Percentiles rank a stretch among this genome's conserved stretches.
These are phyloP conservation scores for Fonsecaea nubica DNA, from an alignment of 2,329 filamentous ascomycete genomes.

Conservation along the genomic window DNA sequence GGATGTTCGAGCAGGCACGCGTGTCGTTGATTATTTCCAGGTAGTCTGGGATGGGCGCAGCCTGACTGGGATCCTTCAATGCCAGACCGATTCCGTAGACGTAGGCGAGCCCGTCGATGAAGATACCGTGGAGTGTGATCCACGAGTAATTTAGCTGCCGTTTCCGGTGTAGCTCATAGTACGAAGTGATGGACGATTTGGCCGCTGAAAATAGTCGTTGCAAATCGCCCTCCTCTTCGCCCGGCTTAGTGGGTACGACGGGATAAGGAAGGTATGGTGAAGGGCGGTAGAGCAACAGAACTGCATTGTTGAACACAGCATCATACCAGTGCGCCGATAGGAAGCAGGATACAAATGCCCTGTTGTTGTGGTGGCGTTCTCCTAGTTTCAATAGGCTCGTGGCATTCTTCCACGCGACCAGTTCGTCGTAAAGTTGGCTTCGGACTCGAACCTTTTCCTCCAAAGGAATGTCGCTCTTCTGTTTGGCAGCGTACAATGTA, in stretches of 20 bases:
- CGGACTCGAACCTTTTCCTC: constrained; percentile 4
- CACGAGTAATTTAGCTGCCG: constrained; percentile 57
- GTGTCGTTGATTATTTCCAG: constrained; percentile 53
- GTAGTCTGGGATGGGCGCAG: background rate
- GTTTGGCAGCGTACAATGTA: constrained; percentile 8
- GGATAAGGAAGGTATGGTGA: constrained; percentile 43
- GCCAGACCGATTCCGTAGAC: constrained; percentile 49
- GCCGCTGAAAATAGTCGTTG: constrained; percentile 51
- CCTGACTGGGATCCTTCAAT: constrained; percentile 1
- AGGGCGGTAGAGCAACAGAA: constrained; percentile 53
- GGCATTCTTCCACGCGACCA: constrained; percentile 10
- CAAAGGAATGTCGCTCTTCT: background rate
- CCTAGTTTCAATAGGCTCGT: constrained; percentile 5
- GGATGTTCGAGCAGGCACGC: constrained; percentile 53
- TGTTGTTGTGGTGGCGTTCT: constrained; percentile 49
- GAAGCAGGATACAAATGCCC: constrained; percentile 44
- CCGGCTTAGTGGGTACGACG: background rate
- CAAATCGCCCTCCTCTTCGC: constrained; percentile 30
- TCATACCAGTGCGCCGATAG: constrained; percentile 52
- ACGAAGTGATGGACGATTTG: constrained; percentile 51
- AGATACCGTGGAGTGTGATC: constrained; percentile 58
- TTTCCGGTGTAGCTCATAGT: constrained; percentile 54
- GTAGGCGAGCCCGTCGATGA: constrained; percentile 55
- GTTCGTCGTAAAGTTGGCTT: constrained; percentile 5
- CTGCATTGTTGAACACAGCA: constrained; percentile 52